Conservation (phyloP, 495 filamentous ascomycete species). For the Podospora tetraspora region DNA sequence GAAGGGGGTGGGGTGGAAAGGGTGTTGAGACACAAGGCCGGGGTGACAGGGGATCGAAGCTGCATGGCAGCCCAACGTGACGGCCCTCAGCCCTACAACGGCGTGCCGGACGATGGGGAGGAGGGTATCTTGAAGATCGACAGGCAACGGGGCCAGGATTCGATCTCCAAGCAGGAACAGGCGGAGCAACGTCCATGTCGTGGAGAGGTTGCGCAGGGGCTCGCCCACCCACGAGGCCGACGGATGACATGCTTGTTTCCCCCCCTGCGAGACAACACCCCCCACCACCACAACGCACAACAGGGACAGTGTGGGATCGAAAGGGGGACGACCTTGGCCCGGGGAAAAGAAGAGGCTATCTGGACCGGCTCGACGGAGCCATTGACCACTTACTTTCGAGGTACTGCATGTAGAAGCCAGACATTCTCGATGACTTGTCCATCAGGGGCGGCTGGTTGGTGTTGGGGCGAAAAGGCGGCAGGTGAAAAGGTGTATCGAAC, state of each 20-base stretch:
- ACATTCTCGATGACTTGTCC: slow-evolving; percentile 38
- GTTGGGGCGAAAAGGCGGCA: neutral
- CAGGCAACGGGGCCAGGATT: slow-evolving; percentile 19
- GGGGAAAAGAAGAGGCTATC: slow-evolving; percentile 7
- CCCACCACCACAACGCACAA: slow-evolving; percentile 25
- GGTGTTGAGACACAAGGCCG: slow-evolving; percentile 23
- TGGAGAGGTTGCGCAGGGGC: slow-evolving; percentile 27
- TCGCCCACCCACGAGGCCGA: slow-evolving; percentile 20
- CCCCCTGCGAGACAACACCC: slow-evolving; percentile 17
- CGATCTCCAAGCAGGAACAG: slow-evolving; percentile 24
- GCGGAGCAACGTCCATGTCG: slow-evolving; percentile 19
- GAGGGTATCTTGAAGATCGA: slow-evolving; percentile 14
- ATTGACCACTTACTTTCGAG: slow-evolving; percentile 53
- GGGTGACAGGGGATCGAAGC: slow-evolving; percentile 35
- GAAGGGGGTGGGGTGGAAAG: neutral
- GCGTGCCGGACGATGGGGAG: slow-evolving; percentile 3
- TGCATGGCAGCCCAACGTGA: slow-evolving; percentile 46
- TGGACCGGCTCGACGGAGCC: slow-evolving; percentile 5
- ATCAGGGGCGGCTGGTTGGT: slow-evolving; percentile 13
- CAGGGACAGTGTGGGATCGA: slow-evolving; percentile 16
- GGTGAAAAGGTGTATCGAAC: slow-evolving; percentile 15
- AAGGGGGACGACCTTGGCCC: neutral
- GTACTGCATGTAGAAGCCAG: slow-evolving; percentile 60
- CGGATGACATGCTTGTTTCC: slow-evolving; percentile 21
- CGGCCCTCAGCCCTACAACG: slow-evolving; percentile 32